Percentiles rank a stretch among this genome's conserved stretches.
Evolutionary conservation across 768 basidiomycete species (phyloP).

Genomic region (Multifurca ochricompacta): DNA sequence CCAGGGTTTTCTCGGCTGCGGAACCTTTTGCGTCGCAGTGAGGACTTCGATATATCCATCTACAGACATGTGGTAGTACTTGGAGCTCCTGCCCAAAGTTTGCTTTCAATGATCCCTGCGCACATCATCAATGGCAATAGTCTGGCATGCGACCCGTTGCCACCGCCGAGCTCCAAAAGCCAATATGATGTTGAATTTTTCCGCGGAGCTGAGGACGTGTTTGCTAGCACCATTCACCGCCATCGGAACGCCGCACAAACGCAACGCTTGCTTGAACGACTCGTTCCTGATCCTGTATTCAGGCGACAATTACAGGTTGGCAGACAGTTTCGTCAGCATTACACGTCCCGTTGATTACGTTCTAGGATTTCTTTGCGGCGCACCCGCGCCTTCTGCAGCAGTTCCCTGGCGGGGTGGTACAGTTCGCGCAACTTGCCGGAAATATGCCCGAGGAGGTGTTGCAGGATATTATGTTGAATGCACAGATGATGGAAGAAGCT

Average conservation of each 20-base stretch:
- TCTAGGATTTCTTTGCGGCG: slow-evolving; percentile 47
- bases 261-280: slow-evolving; percentile 44
- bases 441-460: slow-evolving; percentile 19
- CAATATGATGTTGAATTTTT: slow-evolving; percentile 75
- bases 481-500: slow-evolving; percentile 16
- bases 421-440: slow-evolving; percentile 29
- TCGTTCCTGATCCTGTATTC: slow-evolving; percentile 51
- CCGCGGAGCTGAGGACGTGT: slow-evolving; percentile 47
- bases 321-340: background rate
- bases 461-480: slow-evolving; percentile 14
- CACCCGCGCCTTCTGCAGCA: slow-evolving; percentile 45
- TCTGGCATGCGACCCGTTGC: slow-evolving; percentile 80
- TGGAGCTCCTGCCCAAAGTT: slow-evolving; percentile 48
- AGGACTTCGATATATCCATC: slow-evolving; percentile 40
- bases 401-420: slow-evolving; percentile 58
- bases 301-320: slow-evolving; percentile 50
- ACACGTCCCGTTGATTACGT: background rate
- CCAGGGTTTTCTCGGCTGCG: slow-evolving; percentile 28
- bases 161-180: slow-evolving; percentile 54
- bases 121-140: slow-evolving; percentile 43
- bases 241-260: slow-evolving; percentile 39
- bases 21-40: slow-evolving; percentile 33
- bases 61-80: slow-evolving; percentile 77
- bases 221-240: slow-evolving; percentile 26
- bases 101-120: slow-evolving; percentile 68